Evolutionary conservation across 2,329 filamentous ascomycete genomes (phyloP), one percentile per base, ranked within the genome.

Genomic region (Beauveria bassiana): DNA sequence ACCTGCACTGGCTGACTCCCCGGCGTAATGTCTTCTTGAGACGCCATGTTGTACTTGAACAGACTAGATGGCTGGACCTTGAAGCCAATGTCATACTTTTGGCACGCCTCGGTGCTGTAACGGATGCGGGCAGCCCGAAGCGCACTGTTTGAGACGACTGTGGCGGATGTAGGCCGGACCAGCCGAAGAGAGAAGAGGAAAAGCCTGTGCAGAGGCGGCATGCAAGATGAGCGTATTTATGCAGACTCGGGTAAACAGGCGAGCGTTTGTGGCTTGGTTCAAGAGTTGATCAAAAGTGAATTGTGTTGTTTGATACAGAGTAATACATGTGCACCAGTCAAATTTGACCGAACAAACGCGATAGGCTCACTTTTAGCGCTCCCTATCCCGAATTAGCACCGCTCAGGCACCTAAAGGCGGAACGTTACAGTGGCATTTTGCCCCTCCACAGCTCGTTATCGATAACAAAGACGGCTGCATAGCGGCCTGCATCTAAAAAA

Each of bases 391-490:
- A 12, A 16, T 38, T 38, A 38, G 34, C 12, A 38, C 10, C 2
- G 34, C 34, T 38, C 34, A 38, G 34, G 34, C 34, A 38, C 12
- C 34, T 6, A 34, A 47, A 22, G 20, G 3, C 5, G 28, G 6
- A n/a, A 8, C 28, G 7, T 16, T 47, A 40, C 43, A 47, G 43
- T 40, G 54, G 54, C 4, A 38, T 6, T 26, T 20, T 38, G 10
- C 54, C 54, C 54, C 54, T 51, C 56, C 24, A 50, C 18, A 60
- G 42, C 42, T 20, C 20, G 12, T 54, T 61, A 61, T 61, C 59
- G 59, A 61, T 61, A 61, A 34, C 20, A 12, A 9, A 12, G 26
- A 53, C 34, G 22, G 24, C 20, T 53, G 43, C 14, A 22, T 57
- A 20, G 46, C 18, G 18, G 45, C 46, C 26, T 34, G 12, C 16